Percentiles rank a stretch among this genome's conserved stretches.
Evolutionary conservation across 129 eudicot genomes (phyloP).

Genomic region (Solidago caesia): DNA sequence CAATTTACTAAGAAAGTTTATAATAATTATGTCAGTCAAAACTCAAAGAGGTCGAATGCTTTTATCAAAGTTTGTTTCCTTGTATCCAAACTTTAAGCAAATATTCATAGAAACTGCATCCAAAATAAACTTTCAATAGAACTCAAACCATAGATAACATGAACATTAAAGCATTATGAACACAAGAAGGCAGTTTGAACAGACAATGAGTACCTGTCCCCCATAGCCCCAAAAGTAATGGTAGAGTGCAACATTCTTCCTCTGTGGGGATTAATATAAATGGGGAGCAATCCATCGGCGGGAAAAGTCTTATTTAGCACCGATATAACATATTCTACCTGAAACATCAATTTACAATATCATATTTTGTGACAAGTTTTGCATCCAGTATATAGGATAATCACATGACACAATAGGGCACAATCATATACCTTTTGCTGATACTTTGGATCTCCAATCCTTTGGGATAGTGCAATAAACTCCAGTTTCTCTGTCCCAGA

Average conservation of each 20-base stretch:
- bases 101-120: constrained; percentile 95
- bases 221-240: constrained; percentile 99
- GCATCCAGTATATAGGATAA: background rate
- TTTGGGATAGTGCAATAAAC: constrained; percentile 92
- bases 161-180: background rate
- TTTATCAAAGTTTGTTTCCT: constrained; percentile 96
- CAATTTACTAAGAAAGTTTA: no score
- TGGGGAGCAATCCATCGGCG: constrained; percentile 87
- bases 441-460: constrained; percentile 91
- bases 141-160: background rate
- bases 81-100: constrained; percentile 99
- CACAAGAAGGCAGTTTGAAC: background rate
- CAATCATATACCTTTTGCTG: constrained; percentile 69
- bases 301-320: constrained; percentile 94
- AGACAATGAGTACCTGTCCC: constrained; percentile 73
- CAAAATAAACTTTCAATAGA: constrained; percentile 8
- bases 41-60: no score
- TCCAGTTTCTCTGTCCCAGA: constrained; percentile 98
- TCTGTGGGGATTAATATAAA: constrained; percentile 77
- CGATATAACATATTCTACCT: constrained; percentile 83
- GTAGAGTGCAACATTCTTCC: constrained; percentile 77
- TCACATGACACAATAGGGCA: constrained; percentile 9
- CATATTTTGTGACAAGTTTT: background rate
- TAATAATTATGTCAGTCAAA: no score
- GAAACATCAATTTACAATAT: constrained; percentile 24